Percentiles rank a stretch among this genome's conserved stretches.
These are phyloP conservation scores for Botrytis galanthina DNA, from an alignment of 2,329 filamentous ascomycete genomes.

Conservation along the genomic window DNA sequence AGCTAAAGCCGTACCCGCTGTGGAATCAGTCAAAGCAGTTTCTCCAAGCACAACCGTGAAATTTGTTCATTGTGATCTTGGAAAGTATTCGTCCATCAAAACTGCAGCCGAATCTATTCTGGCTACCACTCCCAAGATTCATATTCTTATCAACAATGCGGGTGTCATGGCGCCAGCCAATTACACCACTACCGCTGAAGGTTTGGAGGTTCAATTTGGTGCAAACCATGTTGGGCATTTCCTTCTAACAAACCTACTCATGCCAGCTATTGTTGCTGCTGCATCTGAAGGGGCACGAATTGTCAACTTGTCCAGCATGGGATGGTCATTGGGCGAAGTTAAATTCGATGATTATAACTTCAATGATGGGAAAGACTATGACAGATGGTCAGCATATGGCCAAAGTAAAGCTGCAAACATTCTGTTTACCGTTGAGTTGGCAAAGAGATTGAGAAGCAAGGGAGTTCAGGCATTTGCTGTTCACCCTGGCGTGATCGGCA, in stretches of 20 bases:
- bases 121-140: constrained; percentile 39
- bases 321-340: constrained; percentile 18
- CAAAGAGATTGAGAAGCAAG: constrained; percentile 29
- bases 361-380: constrained; percentile 34
- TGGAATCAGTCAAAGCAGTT: constrained; percentile 18
- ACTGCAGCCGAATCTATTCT: constrained; percentile 41
- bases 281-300: constrained; percentile 12
- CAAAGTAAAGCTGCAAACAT: constrained; percentile 42
- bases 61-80: constrained; percentile 37
- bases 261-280: constrained; percentile 42
- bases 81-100: constrained; percentile 43
- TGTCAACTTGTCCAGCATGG: background rate
- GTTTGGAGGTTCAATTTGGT: constrained; percentile 51
- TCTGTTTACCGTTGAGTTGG: constrained; percentile 38
- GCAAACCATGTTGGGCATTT: constrained; percentile 54
- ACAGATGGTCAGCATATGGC: constrained; percentile 40
- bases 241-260: constrained; percentile 51
- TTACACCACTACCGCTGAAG: constrained; percentile 41
- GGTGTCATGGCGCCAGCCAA: constrained; percentile 27
- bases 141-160: constrained; percentile 40
- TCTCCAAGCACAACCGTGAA: constrained; percentile 18
- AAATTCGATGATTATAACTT: constrained; percentile 23
- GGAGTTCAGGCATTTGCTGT: constrained; percentile 37
- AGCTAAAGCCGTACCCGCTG: constrained; percentile 6
- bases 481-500: constrained; percentile 33